phyloP scores from a whole-genome alignment of 352 stramenopile genomes.

The Phytophthora cryptogea region DNA sequence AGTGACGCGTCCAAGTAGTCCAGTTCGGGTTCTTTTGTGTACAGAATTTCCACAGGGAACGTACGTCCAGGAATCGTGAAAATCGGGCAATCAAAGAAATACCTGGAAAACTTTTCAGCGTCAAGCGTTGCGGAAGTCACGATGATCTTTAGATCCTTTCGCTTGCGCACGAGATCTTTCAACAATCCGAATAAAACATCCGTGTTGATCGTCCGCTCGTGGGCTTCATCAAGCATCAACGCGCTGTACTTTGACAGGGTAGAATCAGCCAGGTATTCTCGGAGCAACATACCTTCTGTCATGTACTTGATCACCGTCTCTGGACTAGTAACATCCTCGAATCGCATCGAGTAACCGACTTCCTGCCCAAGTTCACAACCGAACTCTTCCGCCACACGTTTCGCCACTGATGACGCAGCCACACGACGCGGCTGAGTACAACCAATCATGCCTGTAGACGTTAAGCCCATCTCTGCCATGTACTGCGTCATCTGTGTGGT shows the following conservation, averaged over 20 bases:
- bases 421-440: constrained; percentile 99
- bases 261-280: constrained; percentile 98
- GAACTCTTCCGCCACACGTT: constrained; percentile 97
- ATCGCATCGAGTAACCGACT: constrained; percentile 93
- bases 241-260: constrained; percentile 94
- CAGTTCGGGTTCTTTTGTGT: constrained; percentile 98
- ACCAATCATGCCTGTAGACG: constrained; percentile 96
- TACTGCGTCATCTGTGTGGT: constrained; percentile 99
- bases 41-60: constrained; percentile 98
- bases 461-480: constrained; percentile 97
- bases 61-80: constrained; percentile 99
- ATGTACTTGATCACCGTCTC: constrained; percentile 99
- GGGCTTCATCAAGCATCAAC: constrained; percentile 98
- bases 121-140: constrained; percentile 96
- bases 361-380: constrained; percentile 93
- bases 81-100: constrained; percentile 98
- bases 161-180: constrained; percentile 85
- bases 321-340: constrained; percentile 83
- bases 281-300: constrained; percentile 99
- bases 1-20: constrained; percentile 99
- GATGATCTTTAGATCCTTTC: constrained; percentile 91
- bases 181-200: constrained; percentile 98
- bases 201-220: constrained; percentile 98
- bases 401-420: constrained; percentile 97
- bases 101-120: constrained; percentile 97